phyloP scores from a whole-genome alignment of 2,329 filamentous ascomycete species.

The Colletotrichum sp. region DNA sequence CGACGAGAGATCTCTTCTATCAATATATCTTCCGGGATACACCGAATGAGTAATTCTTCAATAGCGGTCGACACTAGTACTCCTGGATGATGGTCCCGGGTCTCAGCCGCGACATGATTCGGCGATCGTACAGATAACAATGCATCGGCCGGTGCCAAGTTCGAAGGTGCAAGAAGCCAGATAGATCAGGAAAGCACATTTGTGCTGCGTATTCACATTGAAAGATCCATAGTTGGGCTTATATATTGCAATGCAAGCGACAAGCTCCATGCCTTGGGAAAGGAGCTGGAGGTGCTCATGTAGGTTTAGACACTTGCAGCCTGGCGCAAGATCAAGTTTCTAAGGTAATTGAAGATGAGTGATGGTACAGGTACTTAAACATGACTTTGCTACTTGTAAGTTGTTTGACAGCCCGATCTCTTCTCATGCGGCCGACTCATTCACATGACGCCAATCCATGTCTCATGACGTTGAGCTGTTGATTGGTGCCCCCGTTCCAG shows the following conservation, averaged over 20 bases:
- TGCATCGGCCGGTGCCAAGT: background rate
- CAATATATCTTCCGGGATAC: rapidly evolving
- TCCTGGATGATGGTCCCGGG: background rate
- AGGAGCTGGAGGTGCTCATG: background rate
- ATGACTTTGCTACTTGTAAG: background rate
- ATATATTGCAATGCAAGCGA: background rate
- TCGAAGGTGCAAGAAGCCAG: background rate
- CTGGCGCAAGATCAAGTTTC: background rate
- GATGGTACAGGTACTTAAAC: too few relatives aligned
- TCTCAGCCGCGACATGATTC: background rate
- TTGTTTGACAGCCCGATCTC: background rate
- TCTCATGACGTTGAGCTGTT: background rate
- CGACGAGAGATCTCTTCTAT: background rate
- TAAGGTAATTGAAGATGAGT: background rate
- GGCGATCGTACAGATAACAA: background rate
- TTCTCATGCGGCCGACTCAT: background rate
- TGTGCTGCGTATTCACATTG: background rate
- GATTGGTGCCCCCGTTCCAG: rapidly evolving
- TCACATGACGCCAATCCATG: background rate
- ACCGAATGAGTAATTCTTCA: background rate
- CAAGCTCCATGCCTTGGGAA: background rate
- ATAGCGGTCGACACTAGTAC: background rate
- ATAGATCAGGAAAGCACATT: too few relatives aligned
- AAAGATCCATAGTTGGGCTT: too few relatives aligned
- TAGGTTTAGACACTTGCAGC: background rate